Evolutionary conservation across 2,329 filamentous ascomycete species (phyloP).

Genomic region (Pseudogymnoascus sp.): DNA sequence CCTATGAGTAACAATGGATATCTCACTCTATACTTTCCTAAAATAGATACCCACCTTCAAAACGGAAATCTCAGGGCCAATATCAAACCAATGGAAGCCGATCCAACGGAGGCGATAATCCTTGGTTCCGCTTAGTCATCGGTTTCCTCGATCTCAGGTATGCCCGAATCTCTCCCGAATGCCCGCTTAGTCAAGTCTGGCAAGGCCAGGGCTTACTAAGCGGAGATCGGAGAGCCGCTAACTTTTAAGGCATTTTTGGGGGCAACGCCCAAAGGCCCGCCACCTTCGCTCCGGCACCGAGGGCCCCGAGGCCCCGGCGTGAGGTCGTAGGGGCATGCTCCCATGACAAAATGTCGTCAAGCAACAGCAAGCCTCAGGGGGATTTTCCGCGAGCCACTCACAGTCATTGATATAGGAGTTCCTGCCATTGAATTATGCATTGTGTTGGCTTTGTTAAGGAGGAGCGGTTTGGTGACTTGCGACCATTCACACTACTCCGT

Average conservation of each 20-base stretch:
- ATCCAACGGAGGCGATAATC: background rate
- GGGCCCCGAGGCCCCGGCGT: background rate
- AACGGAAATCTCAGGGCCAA: background rate
- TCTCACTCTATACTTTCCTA: background rate
- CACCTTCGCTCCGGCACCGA: background rate
- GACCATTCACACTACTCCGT: background rate
- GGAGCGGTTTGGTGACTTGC: background rate
- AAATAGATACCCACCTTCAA: background rate
- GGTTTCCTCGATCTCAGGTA: background rate
- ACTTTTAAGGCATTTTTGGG: background rate
- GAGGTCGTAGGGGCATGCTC: background rate
- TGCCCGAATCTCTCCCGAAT: background rate
- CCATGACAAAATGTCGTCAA: background rate
- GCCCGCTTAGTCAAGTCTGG: background rate
- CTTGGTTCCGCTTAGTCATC: background rate
- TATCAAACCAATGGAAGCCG: background rate
- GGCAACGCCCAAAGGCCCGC: background rate
- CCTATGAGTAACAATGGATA: too few species aligned
- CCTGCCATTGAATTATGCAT: background rate
- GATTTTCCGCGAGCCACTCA: background rate
- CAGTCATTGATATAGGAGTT: background rate
- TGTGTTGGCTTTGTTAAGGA: background rate
- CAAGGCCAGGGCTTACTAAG: background rate
- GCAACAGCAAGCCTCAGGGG: background rate
- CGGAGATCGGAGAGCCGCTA: background rate